Evolutionary conservation across 2,329 filamentous ascomycete species (phyloP).

Genomic region (Knufia fluminis): DNA sequence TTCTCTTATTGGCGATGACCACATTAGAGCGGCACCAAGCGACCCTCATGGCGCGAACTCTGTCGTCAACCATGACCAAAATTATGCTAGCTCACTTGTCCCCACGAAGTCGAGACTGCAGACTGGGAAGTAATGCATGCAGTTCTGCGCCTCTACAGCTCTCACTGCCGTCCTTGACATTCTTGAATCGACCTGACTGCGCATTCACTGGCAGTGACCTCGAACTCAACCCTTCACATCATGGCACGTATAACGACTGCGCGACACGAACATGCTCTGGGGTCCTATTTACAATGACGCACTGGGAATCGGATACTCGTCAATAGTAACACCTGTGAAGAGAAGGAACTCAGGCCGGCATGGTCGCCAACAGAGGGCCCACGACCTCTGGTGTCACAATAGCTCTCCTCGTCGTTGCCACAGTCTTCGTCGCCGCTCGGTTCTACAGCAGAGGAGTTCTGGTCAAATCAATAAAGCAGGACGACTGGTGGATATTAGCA

Average conservation of each 20-base stretch:
- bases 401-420: conserved; percentile 52
- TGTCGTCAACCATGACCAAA: not conserved
- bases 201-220: not conserved
- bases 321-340: no score
- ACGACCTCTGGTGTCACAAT: conserved; percentile 36
- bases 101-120: not conserved
- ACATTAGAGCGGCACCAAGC: no score
- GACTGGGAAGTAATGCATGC: no score
- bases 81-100: not conserved
- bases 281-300: not conserved
- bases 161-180: no score
- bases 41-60: not conserved
- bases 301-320: not conserved
- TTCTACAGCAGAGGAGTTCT: conserved; percentile 64
- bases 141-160: no score
- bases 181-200: no score
- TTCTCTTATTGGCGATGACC: no score
- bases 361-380: conserved; percentile 26
- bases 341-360: conserved; percentile 6
- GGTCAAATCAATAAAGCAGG: conserved; percentile 60
- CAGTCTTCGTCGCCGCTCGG: conserved; percentile 65
- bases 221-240: not conserved
- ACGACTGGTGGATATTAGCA: conserved; percentile 72
- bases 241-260: no score
- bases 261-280: no score